Percentiles rank a stretch among this genome's conserved stretches.
phyloP scores from a whole-genome alignment of 2,329 filamentous ascomycete genomes.

The Aureobasidium vineae region DNA sequence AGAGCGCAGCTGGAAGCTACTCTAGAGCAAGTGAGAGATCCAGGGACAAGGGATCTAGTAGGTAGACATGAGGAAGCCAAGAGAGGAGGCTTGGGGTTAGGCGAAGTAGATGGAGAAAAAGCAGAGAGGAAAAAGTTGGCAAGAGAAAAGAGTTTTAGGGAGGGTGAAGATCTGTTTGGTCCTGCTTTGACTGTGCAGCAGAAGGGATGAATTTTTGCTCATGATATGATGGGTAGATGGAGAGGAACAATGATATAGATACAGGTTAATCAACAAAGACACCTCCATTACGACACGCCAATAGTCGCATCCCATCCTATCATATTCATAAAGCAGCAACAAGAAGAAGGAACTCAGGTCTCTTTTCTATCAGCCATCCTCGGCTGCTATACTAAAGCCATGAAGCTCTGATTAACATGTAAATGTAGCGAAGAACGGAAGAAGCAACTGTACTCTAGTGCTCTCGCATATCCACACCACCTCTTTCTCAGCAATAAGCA shows the following conservation, averaged over 20 bases:
- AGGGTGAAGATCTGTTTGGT: conserved; percentile 49
- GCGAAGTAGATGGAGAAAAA: conserved; percentile 43
- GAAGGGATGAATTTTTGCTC: neutral
- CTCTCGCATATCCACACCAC: neutral
- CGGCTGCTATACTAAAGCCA: no score
- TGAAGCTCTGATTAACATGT: no score
- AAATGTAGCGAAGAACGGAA: no score
- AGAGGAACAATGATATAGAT: no score
- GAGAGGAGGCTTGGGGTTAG: conserved; percentile 40
- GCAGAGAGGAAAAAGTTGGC: conserved; percentile 48
- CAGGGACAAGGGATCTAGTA: conserved; percentile 69
- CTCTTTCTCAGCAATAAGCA: neutral
- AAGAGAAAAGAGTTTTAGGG: conserved; percentile 41
- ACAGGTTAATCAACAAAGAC: no score
- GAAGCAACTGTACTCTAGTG: no score
- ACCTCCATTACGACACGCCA: no score
- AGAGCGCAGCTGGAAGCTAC: conserved; percentile 57
- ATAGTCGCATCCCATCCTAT: no score
- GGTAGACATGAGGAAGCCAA: conserved; percentile 64
- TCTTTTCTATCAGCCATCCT: no score
- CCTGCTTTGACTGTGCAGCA: conserved; percentile 29
- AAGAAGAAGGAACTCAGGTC: no score
- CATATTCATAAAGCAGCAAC: no score
- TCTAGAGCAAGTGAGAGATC: conserved; percentile 70
- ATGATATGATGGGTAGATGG: no score